Base-by-base conservation (phyloP, 2,329 filamentous ascomycete species). In the Oidium heveae region DNA sequence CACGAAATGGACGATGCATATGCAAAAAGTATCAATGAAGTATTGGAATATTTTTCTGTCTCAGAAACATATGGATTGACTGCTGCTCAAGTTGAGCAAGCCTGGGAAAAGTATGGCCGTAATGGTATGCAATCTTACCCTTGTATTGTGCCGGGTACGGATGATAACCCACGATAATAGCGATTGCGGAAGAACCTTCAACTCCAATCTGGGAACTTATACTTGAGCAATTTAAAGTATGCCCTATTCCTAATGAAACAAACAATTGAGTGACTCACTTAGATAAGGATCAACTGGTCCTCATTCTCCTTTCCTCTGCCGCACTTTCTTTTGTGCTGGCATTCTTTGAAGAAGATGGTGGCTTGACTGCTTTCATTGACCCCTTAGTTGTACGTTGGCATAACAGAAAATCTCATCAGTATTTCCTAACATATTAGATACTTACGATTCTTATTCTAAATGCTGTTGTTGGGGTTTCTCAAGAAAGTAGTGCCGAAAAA, bases 401-500 rank as follows among this genome's bases (percentile, higher is more conserved):
- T 36, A 24, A 2, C n/a, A 18, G 33, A n/a, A 32, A 51, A n/a
- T n/a, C n/a, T 13, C 8, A 15, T 43, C 18, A 28, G n/a, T n/a
- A 16, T 7, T 18, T n/a, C 24, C 6, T 28, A 28, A 61, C 62
- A 54, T 65, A 54, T 16, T 24, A 93, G 85, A 98, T 98, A 62
- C 76, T 98, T 59, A 96, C 89, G 28, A 98, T 98, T 65, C 75
- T 98, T 49, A 83, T 98, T 59, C 80, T 98, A 63, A 98, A 98
- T 70, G 85, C 91, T 58, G 82, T 98, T 61, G 91, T 98, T 59
- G 91, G 91, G 66, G 91, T 98, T 32, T 95, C 89, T 55, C 91
- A 98, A 73, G 91, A 98, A 73, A 95, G 86, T 70, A 95, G 88
- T 66, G 91, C 91, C 60, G 91, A 98, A 69, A 95, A 96, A 72